phyloP scores from a whole-genome alignment of 1,284 basidiomycete species.

The Sanghuangporus weigelae region DNA sequence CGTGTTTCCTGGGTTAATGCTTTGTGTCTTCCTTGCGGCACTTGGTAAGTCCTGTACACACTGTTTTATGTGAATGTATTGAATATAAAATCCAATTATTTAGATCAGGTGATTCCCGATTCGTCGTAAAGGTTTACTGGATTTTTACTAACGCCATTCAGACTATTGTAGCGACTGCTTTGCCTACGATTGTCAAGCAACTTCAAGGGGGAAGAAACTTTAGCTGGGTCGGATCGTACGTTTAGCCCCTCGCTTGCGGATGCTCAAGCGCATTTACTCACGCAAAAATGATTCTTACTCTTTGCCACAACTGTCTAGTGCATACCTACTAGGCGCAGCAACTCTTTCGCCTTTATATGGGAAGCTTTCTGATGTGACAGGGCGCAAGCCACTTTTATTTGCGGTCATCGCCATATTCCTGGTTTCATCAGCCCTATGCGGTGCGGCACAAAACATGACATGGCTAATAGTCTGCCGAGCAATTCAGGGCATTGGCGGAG shows the following conservation, averaged over 20 bases:
- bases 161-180: slow-evolving; percentile 77
- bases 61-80: background rate
- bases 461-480: slow-evolving; percentile 73
- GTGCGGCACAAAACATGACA: slow-evolving; percentile 72
- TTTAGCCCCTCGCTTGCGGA: slow-evolving; percentile 18
- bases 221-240: slow-evolving; percentile 72
- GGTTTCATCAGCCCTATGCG: slow-evolving; percentile 78
- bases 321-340: slow-evolving; percentile 71
- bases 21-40: slow-evolving; percentile 39
- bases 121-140: background rate
- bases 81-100: background rate
- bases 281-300: background rate
- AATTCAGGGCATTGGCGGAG: slow-evolving; percentile 80
- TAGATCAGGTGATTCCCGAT: background rate
- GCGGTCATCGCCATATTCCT: slow-evolving; percentile 66
- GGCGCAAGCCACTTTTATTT: slow-evolving; percentile 74
- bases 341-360: slow-evolving; percentile 70
- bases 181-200: slow-evolving; percentile 69
- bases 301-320: slow-evolving; percentile 32
- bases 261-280: background rate
- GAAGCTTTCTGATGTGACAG: slow-evolving; percentile 64
- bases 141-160: slow-evolving; percentile 23
- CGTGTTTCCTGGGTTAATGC: slow-evolving; percentile 38
- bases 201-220: slow-evolving; percentile 66
- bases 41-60: slow-evolving; percentile 25